Evolutionary conservation across 306 rosid genomes (phyloP).

Genomic region (Trifolium fragiferum): DNA sequence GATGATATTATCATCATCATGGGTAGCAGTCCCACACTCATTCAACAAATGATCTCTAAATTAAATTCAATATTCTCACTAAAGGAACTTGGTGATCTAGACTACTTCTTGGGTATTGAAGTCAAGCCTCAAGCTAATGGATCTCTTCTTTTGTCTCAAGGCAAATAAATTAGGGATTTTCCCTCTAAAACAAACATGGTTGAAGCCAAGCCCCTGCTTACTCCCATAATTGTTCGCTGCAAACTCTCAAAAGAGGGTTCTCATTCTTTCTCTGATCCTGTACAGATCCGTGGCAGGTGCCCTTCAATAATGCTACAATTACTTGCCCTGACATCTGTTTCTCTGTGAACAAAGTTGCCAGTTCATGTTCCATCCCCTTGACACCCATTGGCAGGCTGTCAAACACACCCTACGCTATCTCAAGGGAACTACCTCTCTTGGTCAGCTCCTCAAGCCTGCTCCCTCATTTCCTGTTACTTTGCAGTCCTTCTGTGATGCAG

Average conservation of each 20-base stretch:
- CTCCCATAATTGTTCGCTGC: not conserved
- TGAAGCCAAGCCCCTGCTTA: not conserved
- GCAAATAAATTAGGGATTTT: not conserved
- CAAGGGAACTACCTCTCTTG: too few species aligned
- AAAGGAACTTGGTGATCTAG: not conserved
- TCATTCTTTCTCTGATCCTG: not conserved
- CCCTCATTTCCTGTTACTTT: too few species aligned
- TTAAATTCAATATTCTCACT: not conserved
- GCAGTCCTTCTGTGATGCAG: not conserved
- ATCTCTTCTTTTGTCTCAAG: not conserved
- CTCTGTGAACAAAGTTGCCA: not conserved
- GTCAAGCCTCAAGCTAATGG: not conserved
- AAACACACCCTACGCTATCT: too few species aligned
- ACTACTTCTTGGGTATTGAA: not conserved
- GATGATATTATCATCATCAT: not conserved
- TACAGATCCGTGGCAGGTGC: not conserved
- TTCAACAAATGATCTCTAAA: not conserved
- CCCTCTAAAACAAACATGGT: not conserved
- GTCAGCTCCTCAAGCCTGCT: too few species aligned
- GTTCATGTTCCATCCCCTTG: not conserved
- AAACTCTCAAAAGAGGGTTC: not conserved
- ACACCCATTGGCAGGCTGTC: not conserved
- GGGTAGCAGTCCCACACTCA: not conserved
- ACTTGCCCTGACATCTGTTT: not conserved
- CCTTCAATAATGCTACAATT: not conserved